phyloP scores from a whole-genome alignment of 1,284 basidiomycete species.

The Trametes versicolor region DNA sequence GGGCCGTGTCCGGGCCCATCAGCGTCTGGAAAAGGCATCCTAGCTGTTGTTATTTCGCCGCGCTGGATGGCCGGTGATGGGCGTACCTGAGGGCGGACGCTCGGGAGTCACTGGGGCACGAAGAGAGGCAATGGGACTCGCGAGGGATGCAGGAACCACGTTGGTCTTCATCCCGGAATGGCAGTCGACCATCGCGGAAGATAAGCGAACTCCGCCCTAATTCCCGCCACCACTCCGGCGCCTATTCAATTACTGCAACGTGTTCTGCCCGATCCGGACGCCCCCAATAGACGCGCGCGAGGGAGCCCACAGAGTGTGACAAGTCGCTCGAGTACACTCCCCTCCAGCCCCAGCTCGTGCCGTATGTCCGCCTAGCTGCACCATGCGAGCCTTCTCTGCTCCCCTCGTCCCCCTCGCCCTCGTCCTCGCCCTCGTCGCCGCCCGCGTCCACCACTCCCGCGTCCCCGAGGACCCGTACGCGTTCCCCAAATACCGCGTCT shows the following conservation, averaged over 20 bases:
- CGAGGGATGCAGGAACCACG: conserved; percentile 13
- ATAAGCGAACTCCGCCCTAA: conserved; percentile 36
- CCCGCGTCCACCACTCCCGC: conserved; percentile 69
- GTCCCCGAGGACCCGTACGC: conserved; percentile 81
- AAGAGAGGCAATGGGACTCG: background rate
- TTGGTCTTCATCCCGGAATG: conserved; percentile 19
- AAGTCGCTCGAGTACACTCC: background rate
- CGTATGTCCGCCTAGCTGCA: background rate
- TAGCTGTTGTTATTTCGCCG: conserved; percentile 16
- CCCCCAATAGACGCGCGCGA: background rate
- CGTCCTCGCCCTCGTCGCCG: conserved; percentile 41
- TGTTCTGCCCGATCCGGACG: conserved; percentile 15
- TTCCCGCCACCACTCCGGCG: conserved; percentile 25
- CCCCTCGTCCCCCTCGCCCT: conserved; percentile 11
- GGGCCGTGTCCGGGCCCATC: conserved; percentile 18
- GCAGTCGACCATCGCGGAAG: conserved; percentile 28
- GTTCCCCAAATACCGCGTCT: conserved; percentile 86
- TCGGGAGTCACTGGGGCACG: conserved; percentile 10
- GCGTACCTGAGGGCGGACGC: conserved; percentile 21
- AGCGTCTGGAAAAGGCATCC: conserved; percentile 16
- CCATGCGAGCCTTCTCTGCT: background rate
- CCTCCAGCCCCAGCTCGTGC: background rate
- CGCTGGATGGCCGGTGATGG: conserved; percentile 18
- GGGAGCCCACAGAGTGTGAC: background rate
- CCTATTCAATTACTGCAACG: conserved; percentile 34